phyloP scores from a whole-genome alignment of 768 basidiomycete species.

The Dentipellis fragilis region DNA sequence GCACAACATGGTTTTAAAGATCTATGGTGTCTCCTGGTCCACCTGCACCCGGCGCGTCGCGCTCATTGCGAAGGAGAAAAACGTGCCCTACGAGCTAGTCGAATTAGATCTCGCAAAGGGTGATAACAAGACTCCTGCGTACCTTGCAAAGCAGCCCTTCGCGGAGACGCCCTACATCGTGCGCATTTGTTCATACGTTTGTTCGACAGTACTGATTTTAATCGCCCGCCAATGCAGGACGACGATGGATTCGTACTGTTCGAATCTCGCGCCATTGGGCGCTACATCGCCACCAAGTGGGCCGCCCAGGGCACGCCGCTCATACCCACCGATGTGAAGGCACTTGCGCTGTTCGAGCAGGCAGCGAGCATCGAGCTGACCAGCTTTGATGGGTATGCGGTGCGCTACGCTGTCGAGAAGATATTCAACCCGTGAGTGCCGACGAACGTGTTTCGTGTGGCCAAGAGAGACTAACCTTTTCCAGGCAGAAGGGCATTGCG shows the following conservation, averaged over 20 bases:
- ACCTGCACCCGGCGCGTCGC: slow-evolving; percentile 45
- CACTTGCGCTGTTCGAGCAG: slow-evolving; percentile 32
- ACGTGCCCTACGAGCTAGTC: slow-evolving; percentile 44
- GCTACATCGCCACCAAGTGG: slow-evolving; percentile 51
- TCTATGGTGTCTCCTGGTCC: slow-evolving; percentile 27
- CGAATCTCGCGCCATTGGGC: slow-evolving; percentile 51
- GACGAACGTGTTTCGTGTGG: not conserved
- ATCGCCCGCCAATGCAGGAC: slow-evolving; percentile 13
- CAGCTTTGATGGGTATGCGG: slow-evolving; percentile 44
- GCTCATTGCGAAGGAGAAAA: slow-evolving; percentile 41
- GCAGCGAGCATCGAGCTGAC: slow-evolving; percentile 37
- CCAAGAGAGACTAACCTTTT: too few relatives aligned
- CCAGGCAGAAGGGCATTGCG: too few relatives aligned
- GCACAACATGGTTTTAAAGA: slow-evolving; percentile 24
- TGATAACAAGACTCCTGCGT: slow-evolving; percentile 37
- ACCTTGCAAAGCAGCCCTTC: slow-evolving; percentile 47
- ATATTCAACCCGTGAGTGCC: slow-evolving; percentile 38
- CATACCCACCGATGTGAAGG: slow-evolving; percentile 33
- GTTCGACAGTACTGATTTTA: not conserved
- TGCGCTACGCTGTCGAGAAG: slow-evolving; percentile 33
- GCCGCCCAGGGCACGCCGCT: slow-evolving; percentile 32
- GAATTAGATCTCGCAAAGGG: slow-evolving; percentile 30
- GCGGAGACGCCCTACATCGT: slow-evolving; percentile 48
- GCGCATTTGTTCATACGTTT: slow-evolving; percentile 17
- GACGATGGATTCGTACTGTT: slow-evolving; percentile 57